These are phyloP conservation scores for Metschnikowia henanensis DNA, from an alignment of 805 yeast species.

Conservation along the genomic window DNA sequence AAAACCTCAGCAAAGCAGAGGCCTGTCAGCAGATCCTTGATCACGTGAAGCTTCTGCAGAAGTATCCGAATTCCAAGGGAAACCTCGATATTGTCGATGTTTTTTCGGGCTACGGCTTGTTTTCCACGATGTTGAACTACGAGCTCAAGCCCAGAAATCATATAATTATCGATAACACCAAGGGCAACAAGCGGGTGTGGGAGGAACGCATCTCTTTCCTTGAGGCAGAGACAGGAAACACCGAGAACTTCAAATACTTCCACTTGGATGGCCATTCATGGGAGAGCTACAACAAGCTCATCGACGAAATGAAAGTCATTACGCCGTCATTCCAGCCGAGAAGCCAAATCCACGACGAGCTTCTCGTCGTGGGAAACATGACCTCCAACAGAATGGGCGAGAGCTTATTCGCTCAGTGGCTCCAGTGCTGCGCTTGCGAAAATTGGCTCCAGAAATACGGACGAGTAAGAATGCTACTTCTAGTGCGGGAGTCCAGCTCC, in stretches of 20 bases:
- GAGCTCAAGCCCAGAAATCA: slow-evolving; percentile 63
- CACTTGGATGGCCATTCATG: slow-evolving; percentile 64
- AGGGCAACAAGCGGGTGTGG: slow-evolving; percentile 28
- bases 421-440: slow-evolving; percentile 61
- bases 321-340: slow-evolving; percentile 26
- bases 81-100: slow-evolving; percentile 56
- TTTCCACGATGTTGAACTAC: slow-evolving; percentile 62
- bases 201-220: slow-evolving; percentile 25
- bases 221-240: slow-evolving; percentile 23
- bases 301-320: slow-evolving; percentile 46
- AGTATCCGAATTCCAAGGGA: slow-evolving; percentile 32
- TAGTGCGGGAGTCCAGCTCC: slow-evolving; percentile 59
- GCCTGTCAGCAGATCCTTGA: slow-evolving; percentile 44
- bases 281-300: slow-evolving; percentile 55
- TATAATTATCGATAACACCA: slow-evolving; percentile 56
- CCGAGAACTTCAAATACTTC: slow-evolving; percentile 33
- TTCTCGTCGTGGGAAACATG: slow-evolving; percentile 60
- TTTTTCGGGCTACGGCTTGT: slow-evolving; percentile 58
- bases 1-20: slow-evolving; percentile 22
- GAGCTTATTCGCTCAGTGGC: slow-evolving; percentile 71
- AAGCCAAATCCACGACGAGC: slow-evolving; percentile 48
- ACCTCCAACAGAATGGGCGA: slow-evolving; percentile 56
- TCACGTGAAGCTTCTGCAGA: slow-evolving; percentile 41
- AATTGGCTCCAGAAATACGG: slow-evolving; percentile 78
- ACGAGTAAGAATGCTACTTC: slow-evolving; percentile 69